Percentiles rank a stretch among this genome's conserved stretches.
These are phyloP conservation scores for Apophysomyces sp. DNA, from an alignment of 371 early-diverging fungal genomes.

Conservation along the genomic window DNA sequence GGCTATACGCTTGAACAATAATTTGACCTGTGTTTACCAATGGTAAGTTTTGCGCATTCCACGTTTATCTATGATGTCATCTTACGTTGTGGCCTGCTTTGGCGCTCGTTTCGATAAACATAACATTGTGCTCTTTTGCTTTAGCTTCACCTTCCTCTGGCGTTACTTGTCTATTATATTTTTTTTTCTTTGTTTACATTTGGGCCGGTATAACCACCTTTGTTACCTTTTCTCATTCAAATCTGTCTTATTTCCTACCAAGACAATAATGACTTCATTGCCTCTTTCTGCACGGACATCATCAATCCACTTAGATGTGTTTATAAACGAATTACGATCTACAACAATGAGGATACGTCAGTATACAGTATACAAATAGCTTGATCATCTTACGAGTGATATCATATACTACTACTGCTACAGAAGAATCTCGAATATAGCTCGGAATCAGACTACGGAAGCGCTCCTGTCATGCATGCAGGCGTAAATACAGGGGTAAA, in stretches of 20 bases:
- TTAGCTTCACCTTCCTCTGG: constrained; percentile 89
- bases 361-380: background rate
- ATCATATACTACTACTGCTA: constrained; percentile 98
- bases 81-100: constrained; percentile 91
- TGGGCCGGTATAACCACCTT: background rate
- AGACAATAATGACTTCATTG: constrained; percentile 92
- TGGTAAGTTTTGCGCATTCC: background rate
- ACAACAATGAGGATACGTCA: background rate
- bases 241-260: constrained; percentile 99
- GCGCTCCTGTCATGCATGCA: constrained; percentile 66
- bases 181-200: background rate
- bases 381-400: constrained; percentile 72
- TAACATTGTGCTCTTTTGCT: constrained; percentile 81
- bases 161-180: constrained; percentile 64
- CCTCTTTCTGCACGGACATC: constrained; percentile 97
- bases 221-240: constrained; percentile 82
- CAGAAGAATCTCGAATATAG: constrained; percentile 97
- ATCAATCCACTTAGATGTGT: constrained; percentile 97
- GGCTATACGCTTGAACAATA: constrained; percentile 93
- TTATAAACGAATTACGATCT: constrained; percentile 89
- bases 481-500: background rate
- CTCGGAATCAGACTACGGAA: constrained; percentile 96
- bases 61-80: background rate
- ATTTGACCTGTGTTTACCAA: constrained; percentile 64
- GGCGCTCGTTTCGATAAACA: constrained; percentile 92